These are phyloP conservation scores for Yarrowia divulgata DNA, from an alignment of 805 yeast genomes.

Conservation along the genomic window DNA sequence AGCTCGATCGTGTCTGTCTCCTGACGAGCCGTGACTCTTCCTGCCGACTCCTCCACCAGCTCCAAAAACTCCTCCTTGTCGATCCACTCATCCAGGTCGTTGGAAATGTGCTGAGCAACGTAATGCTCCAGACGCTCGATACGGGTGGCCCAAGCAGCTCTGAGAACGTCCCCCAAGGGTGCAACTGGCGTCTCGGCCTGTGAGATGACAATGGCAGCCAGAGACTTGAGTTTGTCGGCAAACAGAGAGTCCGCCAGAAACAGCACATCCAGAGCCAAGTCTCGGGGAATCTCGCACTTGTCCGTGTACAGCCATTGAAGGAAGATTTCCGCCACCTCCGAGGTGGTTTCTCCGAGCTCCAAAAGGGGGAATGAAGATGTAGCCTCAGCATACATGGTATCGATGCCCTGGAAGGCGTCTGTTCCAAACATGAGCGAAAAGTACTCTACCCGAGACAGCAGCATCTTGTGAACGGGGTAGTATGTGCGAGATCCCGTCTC, in stretches of 20 bases:
- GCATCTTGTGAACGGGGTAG: slow-evolving; percentile 71
- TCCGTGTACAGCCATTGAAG: slow-evolving; percentile 68
- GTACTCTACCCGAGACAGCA: slow-evolving; percentile 67
- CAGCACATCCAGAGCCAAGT: slow-evolving; percentile 62
- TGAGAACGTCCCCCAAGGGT: slow-evolving; percentile 62
- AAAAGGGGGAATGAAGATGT: slow-evolving; percentile 56
- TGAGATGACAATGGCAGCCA: slow-evolving; percentile 63
- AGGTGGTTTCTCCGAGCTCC: slow-evolving; percentile 48
- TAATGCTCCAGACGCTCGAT: slow-evolving; percentile 69
- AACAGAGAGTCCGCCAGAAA: slow-evolving; percentile 62
- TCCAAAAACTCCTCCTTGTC: slow-evolving; percentile 53
- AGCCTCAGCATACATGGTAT: slow-evolving; percentile 16
- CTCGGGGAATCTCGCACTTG: slow-evolving; percentile 59
- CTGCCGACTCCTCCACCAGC: slow-evolving; percentile 58
- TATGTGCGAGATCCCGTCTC: slow-evolving; percentile 43
- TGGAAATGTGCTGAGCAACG: slow-evolving; percentile 66
- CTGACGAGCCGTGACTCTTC: slow-evolving; percentile 64
- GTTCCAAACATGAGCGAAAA: slow-evolving; percentile 64
- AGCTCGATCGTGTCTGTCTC: slow-evolving; percentile 82
- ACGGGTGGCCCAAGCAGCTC: slow-evolving; percentile 72
- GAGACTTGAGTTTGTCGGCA: slow-evolving; percentile 67
- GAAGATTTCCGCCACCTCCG: slow-evolving; percentile 58
- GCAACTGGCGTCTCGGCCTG: slow-evolving; percentile 46
- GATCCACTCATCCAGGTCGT: slow-evolving; percentile 54
- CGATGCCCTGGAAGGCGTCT: slow-evolving; percentile 2